Evolutionary conservation across 768 basidiomycete species (phyloP), one percentile per base, ranked within the genome.

Genomic region (Tylopilus rubrobrunneus): DNA sequence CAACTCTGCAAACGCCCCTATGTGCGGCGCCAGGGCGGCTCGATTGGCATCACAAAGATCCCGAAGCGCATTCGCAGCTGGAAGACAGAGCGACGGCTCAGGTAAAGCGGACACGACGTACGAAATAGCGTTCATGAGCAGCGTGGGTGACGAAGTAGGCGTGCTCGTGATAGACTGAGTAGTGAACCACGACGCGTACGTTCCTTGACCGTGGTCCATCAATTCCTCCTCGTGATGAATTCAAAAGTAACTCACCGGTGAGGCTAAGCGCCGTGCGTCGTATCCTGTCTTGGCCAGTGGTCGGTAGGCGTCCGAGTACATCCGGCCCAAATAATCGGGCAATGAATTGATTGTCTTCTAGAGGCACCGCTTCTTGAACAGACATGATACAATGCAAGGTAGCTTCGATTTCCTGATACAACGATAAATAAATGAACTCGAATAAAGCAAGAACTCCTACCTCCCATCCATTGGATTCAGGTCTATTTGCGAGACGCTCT

Each of bases 31-130:
- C 12, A 97, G 75, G 10, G 85, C 88, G n/a, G 76, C 76, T 49
- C 95, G 76, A 66, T 97, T 97, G 37, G 90, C 84, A 69, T 97
- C 94, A 62, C 95, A 97, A 4, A 97, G 70, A 51, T 92, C 87
- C 39, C 90, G 84, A 27, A 98, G 76, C 0, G 92, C 84, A 46
- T 86, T 85, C 0, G 93, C 92, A 1, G 92, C 92, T 8, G 83
- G 78, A 0, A 83, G 78, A 64, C 80, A 89, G 29, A 86, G 75
- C 29, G 71, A 69, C 7, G 78, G 79, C 56, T 90, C 89, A 0
- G 82, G 73, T 25, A 95, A 71, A 4, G 87, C 87, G 15, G 83
- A 73, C 0, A 86, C 84, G 28, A 92, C 84, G 63, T 86, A 90
- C 10, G 75, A 76, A 27, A 92, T 76, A 0, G 80, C 82, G 37